Conservation (phyloP, 225 moss, liverwort and hornwort species). For the Rhytidiadelphus loreus region DNA sequence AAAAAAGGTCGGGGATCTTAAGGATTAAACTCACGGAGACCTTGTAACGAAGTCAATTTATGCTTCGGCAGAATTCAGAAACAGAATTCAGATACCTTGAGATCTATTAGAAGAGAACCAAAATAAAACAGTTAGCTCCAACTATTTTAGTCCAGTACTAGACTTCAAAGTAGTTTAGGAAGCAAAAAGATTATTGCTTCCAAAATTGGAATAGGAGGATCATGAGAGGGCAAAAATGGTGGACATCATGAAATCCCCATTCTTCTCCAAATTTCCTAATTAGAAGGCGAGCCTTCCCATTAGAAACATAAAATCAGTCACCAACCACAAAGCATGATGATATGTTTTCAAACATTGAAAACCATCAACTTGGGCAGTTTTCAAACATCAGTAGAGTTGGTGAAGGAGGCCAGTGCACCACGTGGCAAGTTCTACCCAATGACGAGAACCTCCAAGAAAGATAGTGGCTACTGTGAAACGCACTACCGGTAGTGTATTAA, state of each 20-base stretch:
- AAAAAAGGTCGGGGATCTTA: accelerated
- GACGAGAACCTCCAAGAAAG: background rate
- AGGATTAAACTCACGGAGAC: too few species aligned
- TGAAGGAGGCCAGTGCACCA: background rate
- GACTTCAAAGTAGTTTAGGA: background rate
- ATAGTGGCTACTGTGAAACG: background rate
- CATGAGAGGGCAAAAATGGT: background rate
- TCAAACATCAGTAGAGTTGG: background rate
- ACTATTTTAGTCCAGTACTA: too few species aligned
- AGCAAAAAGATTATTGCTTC: too few species aligned
- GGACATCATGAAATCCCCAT: background rate
- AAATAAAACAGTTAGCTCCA: background rate
- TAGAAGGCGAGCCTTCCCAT: background rate
- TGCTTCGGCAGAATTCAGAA: background rate
- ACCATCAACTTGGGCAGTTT: background rate
- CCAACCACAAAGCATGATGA: background rate
- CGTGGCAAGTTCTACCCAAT: too few species aligned
- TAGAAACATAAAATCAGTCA: too few species aligned
- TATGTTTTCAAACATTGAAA: background rate
- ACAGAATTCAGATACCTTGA: background rate
- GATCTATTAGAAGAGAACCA: background rate
- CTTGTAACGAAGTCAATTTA: too few species aligned
- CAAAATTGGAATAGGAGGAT: background rate
- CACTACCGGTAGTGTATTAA: background rate
- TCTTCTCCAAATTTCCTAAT: background rate